Evolutionary conservation across 2,329 filamentous ascomycete species (phyloP).

Genomic region (Colletotrichum cordylinicola): DNA sequence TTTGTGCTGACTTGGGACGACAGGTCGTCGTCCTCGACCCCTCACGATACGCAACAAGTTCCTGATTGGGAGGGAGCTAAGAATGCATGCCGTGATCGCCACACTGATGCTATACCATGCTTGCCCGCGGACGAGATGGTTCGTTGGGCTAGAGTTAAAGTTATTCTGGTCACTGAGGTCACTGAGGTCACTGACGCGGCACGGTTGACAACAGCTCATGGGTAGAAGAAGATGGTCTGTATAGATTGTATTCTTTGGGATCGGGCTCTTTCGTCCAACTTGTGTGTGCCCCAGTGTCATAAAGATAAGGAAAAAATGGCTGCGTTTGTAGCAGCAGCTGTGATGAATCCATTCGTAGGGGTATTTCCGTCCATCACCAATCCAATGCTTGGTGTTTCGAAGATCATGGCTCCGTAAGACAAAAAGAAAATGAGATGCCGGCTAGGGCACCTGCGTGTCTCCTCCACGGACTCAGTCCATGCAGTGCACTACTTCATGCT

Average conservation of each 20-base stretch:
- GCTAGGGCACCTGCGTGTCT: neutral
- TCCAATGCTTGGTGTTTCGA: neutral
- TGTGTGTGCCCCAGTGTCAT: neutral
- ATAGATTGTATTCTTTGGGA: neutral
- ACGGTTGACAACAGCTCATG: neutral
- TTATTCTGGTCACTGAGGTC: neutral
- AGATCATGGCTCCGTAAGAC: neutral
- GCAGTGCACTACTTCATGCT: neutral
- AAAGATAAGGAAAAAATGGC: neutral
- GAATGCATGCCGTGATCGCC: neutral
- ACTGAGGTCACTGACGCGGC: neutral
- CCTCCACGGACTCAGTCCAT: neutral
- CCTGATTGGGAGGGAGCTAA: neutral
- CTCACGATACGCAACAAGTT: neutral
- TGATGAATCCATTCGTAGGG: neutral
- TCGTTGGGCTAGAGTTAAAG: neutral
- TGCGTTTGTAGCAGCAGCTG: neutral
- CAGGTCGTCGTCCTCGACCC: neutral
- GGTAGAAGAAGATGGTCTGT: neutral
- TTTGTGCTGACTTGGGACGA: neutral
- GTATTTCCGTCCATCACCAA: conserved; percentile 17
- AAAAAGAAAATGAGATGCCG: neutral
- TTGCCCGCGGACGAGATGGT: neutral
- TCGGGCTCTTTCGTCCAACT: neutral
- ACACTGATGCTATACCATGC: neutral